Evolutionary conservation across 2,329 filamentous ascomycete species (phyloP).

Genomic region (Parafenestella ontariensis): DNA sequence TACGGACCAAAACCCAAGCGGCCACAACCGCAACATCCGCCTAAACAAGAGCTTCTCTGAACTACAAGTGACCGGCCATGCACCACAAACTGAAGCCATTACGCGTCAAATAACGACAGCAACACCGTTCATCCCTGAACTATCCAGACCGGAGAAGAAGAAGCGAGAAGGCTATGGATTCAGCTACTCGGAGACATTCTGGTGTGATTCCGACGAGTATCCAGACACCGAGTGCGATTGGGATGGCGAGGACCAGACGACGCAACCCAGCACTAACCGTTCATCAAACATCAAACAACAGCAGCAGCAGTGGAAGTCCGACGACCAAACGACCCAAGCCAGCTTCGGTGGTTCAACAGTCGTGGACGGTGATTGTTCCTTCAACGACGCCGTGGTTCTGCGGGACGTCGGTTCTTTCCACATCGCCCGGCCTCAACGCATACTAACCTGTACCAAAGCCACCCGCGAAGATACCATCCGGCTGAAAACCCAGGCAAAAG

Average conservation of each 20-base stretch:
- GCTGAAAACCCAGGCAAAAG: constrained; percentile 21
- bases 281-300: neutral
- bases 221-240: constrained; percentile 30
- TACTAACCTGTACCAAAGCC: constrained; percentile 32
- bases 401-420: constrained; percentile 28
- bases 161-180: constrained; percentile 35
- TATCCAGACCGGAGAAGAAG: constrained; percentile 21
- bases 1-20: neutral
- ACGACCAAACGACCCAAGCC: neutral
- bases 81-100: neutral
- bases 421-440: constrained; percentile 20
- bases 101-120: constrained; percentile 3
- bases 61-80: constrained; percentile 1
- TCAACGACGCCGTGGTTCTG: constrained; percentile 32
- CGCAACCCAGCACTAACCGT: neutral
- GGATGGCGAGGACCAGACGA: constrained; percentile 11
- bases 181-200: constrained; percentile 29
- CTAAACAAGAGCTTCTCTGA: constrained; percentile 13
- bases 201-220: constrained; percentile 31
- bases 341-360: neutral
- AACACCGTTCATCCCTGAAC: constrained; percentile 3
- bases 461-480: constrained; percentile 26
- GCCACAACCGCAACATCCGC: neutral
- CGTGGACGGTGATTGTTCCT: constrained; percentile 18
- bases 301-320: constrained; percentile 3